Base-by-base conservation (phyloP, 768 basidiomycete genomes). In the Xerocomellus intermedius region DNA sequence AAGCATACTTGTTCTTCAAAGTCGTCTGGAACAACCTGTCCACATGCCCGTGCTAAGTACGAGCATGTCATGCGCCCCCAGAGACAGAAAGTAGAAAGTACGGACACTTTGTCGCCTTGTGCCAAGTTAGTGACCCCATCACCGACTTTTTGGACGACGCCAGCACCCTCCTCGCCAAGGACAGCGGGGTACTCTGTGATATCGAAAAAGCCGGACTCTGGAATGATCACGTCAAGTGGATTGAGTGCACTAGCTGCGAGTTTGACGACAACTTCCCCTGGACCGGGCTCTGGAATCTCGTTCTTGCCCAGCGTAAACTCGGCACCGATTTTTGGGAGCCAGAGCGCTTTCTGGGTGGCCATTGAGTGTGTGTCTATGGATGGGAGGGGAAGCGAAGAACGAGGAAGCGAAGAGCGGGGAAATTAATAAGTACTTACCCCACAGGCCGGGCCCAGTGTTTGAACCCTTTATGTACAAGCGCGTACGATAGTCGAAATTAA, bases 221-320 rank as follows among this genome's bases (percentile, higher is more conserved):
- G 55, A 6, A 58, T 43, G 10, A 8, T 12, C 30, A 52, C 35
- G 48, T 83, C 79, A 2, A 74, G 69, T 2, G 79, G 79, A 54
- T 81, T 79, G 37, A 81, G 59, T 4, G 74, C 72, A 0, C 74
- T 70, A 2, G 79, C 67, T 32, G 70, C 54, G 22, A 78, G 60
- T 56, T 72, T 74, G 60, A 79, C 67, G 37, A 80, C 69, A 26
- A 80, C 42, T 43, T 80, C 74, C 26, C 73, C 74, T 2, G 71
- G 66, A 3, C 74, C 71, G 4, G 79, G 79, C 17, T 60, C 61
- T 4, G 69, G 73, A 8, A 77, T 63, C 1, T 59, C 50, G 21
- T 46, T 62, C 19, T 21, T 14, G 38, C 38, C 42, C 17, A 65
- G 24, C 8, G 0, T 12, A 12, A 63, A 51, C 17, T 47, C 16